Base-by-base conservation (phyloP, 495 filamentous ascomycete species). In the Neurospora tetraspora region DNA sequence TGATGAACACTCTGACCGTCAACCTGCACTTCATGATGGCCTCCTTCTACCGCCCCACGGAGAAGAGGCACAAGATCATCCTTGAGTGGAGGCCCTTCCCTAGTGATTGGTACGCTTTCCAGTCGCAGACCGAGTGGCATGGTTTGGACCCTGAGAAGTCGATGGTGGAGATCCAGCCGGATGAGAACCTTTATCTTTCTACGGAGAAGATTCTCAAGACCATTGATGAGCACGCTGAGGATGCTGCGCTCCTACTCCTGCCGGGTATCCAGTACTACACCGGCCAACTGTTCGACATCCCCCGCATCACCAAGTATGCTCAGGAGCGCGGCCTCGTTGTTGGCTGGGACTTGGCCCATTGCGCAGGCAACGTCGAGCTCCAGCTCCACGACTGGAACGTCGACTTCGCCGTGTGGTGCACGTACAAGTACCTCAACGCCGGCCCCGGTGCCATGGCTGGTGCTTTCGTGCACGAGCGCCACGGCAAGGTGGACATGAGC, bases 401-500 rank as follows among this genome's bases (percentile, higher is more conserved):
- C n/a, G 95, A 98, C 79, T 95, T 94, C 73, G 94, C 95, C 0
- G 92, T 86, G 8, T 98, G 95, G 95, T 98, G 95, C 81, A 92
- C 87, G 45, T 98, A 98, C 84, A 98, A 98, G 81, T 98, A 98
- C 78, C 84, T 98, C 70, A 97, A 97, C 77, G 89, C 89, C 69
- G 94, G 94, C 1, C 94, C 95, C 1, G 95, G 95, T 31, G 87
- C 88, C 10, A 96, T 95, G 75, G 94, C 88, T 6, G 94, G 92
- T 7, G 80, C 92, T 14, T 98, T 97, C 75, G 91, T 98, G 39
- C 93, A 98, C 78, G 87, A 91, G 43, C 87, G 84, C 42, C 90
- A 97, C 76, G 88, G 89, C 72, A 80, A 76, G 80, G 88, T 72
- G 75, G 86, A 72, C 40, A 82, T 76, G 72, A 76, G 69, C 72